Evolutionary conservation across 2,329 filamentous ascomycete genomes (phyloP).

Genomic region (Pyricularia grisea): DNA sequence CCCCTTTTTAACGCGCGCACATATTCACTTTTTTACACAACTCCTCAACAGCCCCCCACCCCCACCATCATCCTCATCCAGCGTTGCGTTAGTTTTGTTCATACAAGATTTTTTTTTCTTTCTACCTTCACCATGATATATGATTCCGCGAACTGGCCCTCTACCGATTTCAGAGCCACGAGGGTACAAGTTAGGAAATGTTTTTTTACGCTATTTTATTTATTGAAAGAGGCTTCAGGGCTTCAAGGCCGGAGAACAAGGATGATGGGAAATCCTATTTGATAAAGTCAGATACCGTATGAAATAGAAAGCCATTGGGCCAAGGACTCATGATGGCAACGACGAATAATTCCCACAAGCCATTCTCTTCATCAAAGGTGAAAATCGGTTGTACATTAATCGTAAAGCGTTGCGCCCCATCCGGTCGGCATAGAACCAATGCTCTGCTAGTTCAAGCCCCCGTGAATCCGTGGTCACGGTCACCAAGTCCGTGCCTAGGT

Average conservation of each 20-base stretch:
- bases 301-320: not conserved
- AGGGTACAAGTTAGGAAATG: not conserved
- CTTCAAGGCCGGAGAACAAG: not conserved
- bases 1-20: not conserved
- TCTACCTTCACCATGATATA: not conserved
- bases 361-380: not conserved
- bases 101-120: not conserved
- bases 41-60: not conserved
- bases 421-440: not conserved
- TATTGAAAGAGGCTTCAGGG: not conserved
- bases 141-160: not conserved
- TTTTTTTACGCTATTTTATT: not conserved
- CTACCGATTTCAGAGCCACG: not conserved
- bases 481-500: not conserved
- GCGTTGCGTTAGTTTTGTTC: not conserved
- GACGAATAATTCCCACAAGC: not conserved
- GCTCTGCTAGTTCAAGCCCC: not conserved
- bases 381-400: slow-evolving; percentile 3
- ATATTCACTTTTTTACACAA: not conserved
- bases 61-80: not conserved
- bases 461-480: not conserved
- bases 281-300: not conserved
- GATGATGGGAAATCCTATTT: not conserved
- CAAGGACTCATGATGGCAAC: not conserved
- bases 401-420: slow-evolving; percentile 2